Evolutionary conservation across 23 red algal genomes (phyloP), one percentile per base, ranked within the genome.

Genomic region (Cyanidioschyzon merolae): DNA sequence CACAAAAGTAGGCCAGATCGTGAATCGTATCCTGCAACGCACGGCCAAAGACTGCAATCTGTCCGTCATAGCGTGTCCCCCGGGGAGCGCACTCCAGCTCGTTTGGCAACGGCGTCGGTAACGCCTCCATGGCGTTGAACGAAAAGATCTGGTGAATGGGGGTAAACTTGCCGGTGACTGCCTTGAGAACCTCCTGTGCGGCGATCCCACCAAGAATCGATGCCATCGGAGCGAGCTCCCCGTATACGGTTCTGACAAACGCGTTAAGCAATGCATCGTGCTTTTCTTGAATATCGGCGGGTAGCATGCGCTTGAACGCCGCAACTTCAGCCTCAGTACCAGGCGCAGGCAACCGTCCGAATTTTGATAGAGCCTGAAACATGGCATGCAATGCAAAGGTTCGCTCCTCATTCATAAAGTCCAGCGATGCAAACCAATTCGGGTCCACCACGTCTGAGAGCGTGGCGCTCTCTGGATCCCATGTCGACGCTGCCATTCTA

Each of bases 131-230:
- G 79, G 83, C 83, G 67, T 98, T 88, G 77, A 86, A 91, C 38
- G 86, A 89, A 67, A 98, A 78, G 34, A 98, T 89, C 63, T 98
- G 94, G 34, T 83, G 80, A 63, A 98, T 91, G 0, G 94, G 94
- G 79, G 81, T 90, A 39, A 98, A 98, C 79, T 91, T 98, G 67
- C 83, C 83, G 12, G 88, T 89, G 7, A 91, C 82, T 18, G 94
- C 94, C 51, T 98, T 98, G 34, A 98, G 76, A 0, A 87, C 89
- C 76, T 98, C 94, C 68, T 98, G 94, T 16, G 88, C 94, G 21
- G 83, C 86, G 57, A 98, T 79, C 37, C 94, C 94, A 40, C 94
- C 94, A 37, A 98, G 27, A 29, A 84, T 76, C 41, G 94, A 88
- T 37, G 89, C 94, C 74, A 98, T 80, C 27, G 94, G 94, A 59